phyloP scores from a whole-genome alignment of 192 early-diverging fungal species.

The Geranomyces variabilis region DNA sequence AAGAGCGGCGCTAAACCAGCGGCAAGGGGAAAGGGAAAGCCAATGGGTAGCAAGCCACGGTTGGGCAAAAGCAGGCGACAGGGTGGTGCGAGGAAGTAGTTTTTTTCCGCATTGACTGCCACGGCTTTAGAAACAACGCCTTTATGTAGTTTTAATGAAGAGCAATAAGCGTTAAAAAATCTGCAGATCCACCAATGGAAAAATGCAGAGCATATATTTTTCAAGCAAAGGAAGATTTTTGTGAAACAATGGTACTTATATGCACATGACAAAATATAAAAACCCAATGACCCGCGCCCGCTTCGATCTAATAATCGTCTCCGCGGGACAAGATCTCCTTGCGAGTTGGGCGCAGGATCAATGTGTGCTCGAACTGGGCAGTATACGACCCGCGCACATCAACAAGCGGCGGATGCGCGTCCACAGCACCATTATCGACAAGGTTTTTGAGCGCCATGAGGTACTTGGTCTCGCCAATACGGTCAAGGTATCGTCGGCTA shows the following conservation, averaged over 20 bases:
- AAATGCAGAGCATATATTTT: no score
- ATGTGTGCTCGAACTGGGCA: conserved; percentile 96
- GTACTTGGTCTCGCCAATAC: conserved; percentile 90
- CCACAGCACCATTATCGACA: conserved; percentile 81
- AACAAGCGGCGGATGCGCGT: conserved; percentile 83
- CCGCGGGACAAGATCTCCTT: conserved; percentile 84
- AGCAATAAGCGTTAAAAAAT: no score
- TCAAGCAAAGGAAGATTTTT: no score
- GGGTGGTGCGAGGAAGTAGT: conserved; percentile 4
- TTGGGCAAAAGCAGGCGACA: not conserved
- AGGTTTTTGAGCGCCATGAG: conserved; percentile 81
- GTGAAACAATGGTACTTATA: no score
- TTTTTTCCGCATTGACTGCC: no score
- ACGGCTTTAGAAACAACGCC: no score
- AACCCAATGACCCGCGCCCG: no score
- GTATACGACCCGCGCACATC: conserved; percentile 89
- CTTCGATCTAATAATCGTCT: conserved; percentile 62
- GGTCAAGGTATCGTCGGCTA: conserved; percentile 88
- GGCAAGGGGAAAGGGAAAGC: not conserved
- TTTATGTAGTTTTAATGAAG: no score
- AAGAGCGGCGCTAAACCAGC: conserved; percentile 24
- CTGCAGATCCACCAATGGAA: no score
- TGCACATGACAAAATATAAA: no score
- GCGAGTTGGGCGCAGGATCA: conserved; percentile 83
- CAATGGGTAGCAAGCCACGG: not conserved